Conservation (phyloP, 768 basidiomycete genomes). For the Termitomyces sp. region DNA sequence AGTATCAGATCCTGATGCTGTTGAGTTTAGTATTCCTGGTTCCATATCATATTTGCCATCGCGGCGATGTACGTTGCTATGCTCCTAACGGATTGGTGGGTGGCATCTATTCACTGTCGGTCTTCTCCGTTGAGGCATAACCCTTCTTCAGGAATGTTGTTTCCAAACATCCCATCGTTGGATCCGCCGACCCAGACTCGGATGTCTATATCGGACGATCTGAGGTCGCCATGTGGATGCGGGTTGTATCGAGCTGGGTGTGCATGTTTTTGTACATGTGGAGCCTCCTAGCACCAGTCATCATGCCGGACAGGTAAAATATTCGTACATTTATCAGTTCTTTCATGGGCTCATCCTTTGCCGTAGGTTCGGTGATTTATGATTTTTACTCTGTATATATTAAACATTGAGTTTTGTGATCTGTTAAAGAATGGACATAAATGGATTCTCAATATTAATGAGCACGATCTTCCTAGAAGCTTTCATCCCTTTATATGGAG, state of each 20-base stretch:
- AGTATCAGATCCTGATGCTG: background rate
- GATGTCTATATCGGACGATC: constrained; percentile 93
- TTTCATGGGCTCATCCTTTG: background rate
- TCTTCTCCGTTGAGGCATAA: background rate
- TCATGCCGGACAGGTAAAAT: constrained; percentile 87
- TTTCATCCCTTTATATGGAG: too few relatives aligned
- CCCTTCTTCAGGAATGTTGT: constrained; percentile 62
- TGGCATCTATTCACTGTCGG: constrained; percentile 6
- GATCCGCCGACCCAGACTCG: constrained; percentile 45
- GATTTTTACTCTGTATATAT: background rate
- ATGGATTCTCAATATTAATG: too few relatives aligned
- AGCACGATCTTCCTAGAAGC: background rate
- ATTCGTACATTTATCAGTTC: background rate
- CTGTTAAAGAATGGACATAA: background rate
- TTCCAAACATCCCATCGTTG: constrained; percentile 44
- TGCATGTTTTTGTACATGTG: constrained; percentile 83
- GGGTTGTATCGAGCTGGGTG: constrained; percentile 93
- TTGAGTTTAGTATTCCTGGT: constrained; percentile 84
- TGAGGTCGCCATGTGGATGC: constrained; percentile 99
- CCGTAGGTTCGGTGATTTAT: constrained; percentile 19
- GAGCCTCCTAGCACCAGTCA: constrained; percentile 82
- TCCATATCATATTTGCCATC: constrained; percentile 96
- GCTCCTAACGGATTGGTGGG: constrained; percentile 94
- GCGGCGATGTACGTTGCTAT: constrained; percentile 98
- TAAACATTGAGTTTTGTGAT: background rate